Base-by-base conservation (phyloP, 2,329 filamentous ascomycete genomes). In the Bipolaris zeicola region DNA sequence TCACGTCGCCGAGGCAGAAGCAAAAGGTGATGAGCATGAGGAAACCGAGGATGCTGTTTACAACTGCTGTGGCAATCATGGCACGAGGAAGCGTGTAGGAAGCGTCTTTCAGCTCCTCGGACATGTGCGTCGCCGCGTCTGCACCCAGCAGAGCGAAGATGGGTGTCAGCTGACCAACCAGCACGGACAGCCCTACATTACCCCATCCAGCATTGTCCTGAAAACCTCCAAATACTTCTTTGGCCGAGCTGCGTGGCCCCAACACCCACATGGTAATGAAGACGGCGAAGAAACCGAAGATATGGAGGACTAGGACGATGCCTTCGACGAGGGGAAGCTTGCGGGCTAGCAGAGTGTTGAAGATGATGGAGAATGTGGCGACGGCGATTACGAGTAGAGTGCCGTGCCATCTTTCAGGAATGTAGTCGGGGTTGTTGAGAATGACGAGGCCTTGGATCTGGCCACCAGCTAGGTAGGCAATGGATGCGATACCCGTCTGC, bases 221-320 rank as follows among this genome's bases (percentile, higher is more conserved):
- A 49, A 71, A 73, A 2, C 47, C 41, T 5, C 50, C 55, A 34
- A 72, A 73, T 2, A 71, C 67, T 0, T 69, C 57, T 11, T 50
- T 63, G 18, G 71, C 50, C 13, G 52, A 31, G 39, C 57, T 64
- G n/a, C 64, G 61, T 13, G 67, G 65, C 5, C 54, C 70, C 8
- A 72, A 62, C 2, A 70, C 66, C 70, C 70, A 73, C 49, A 73
- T 57, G 1, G 65, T 65, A 16, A 69, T 66, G 20, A 84, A 69
- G 50, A 83, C 76, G 2, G 77, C 81, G 58, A 84, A 80, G 61
- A 83, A 80, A 1, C 81, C 82, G 26, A 79, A 68, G 26, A 83
- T 72, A 52, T 84, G 82, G 2, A 84, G 61, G 13, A 81, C 69
- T 1, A 82, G 68, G 26, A 82, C 72, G 6, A 78, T 64, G 3